phyloP scores from a whole-genome alignment of 2,329 filamentous ascomycete genomes.

The Exserohilum rostratum region DNA sequence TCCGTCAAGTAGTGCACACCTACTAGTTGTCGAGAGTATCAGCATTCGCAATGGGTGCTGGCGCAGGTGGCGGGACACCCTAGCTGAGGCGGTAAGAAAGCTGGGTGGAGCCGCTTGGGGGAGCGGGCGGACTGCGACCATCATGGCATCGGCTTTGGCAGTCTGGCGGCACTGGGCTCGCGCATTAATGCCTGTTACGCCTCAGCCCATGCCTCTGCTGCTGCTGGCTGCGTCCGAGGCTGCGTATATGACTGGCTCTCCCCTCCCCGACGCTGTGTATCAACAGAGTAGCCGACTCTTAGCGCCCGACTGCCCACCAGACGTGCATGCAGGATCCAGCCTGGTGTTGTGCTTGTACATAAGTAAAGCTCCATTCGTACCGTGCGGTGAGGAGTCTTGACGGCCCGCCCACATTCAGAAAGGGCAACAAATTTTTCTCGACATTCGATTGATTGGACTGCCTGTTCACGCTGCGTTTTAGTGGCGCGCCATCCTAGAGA shows the following conservation, averaged over 20 bases:
- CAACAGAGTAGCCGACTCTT: constrained; percentile 10
- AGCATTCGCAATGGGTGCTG: background rate
- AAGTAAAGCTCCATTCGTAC: constrained; percentile 20
- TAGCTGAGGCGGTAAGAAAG: constrained; percentile 20
- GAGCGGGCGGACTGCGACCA: constrained; percentile 4
- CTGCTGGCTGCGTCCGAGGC: constrained; percentile 3
- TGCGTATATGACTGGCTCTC: constrained; percentile 17
- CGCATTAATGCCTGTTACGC: constrained; percentile 14
- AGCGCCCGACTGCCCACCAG: constrained; percentile 16
- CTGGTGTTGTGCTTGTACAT: constrained; percentile 18
- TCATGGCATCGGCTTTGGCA: constrained; percentile 4
- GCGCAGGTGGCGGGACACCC: background rate
- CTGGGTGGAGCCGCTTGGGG: constrained; percentile 13
- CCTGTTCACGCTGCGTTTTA: constrained; percentile 3
- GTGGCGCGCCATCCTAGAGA: constrained; percentile 10
- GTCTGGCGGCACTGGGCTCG: constrained; percentile 12
- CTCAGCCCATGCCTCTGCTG: constrained; percentile 6
- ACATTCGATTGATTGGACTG: constrained; percentile 13
- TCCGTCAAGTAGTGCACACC: too few relatives aligned
- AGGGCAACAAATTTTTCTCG: constrained; percentile 17
- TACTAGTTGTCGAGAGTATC: background rate
- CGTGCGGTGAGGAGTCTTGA: constrained; percentile 17
- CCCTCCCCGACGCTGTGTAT: constrained; percentile 7
- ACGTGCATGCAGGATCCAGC: constrained; percentile 17
- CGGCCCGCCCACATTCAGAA: constrained; percentile 20